phyloP scores from a whole-genome alignment of 1,284 basidiomycete genomes.

The Fomitiporia mediterranea region DNA sequence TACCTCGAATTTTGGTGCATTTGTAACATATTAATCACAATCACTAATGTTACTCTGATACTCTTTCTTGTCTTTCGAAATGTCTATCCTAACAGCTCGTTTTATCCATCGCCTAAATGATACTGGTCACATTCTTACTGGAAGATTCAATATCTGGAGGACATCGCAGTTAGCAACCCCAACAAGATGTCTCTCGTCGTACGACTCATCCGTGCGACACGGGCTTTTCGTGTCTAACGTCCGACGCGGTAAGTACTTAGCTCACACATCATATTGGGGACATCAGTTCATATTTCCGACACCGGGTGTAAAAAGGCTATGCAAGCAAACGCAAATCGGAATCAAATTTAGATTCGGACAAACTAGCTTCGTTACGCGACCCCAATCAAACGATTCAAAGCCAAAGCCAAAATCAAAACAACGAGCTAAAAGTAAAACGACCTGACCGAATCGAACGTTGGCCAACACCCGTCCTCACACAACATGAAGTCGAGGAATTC shows the following conservation, averaged over 20 bases:
- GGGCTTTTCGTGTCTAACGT: constrained; percentile 5
- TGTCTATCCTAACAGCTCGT: not conserved
- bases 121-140: too few species aligned
- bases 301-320: too few species aligned
- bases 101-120: not conserved
- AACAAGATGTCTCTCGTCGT: not conserved
- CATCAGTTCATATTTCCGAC: too few species aligned
- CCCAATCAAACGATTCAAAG: not conserved
- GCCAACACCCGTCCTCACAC: constrained; percentile 27
- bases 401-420: not conserved
- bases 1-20: constrained; percentile 12
- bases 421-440: not conserved
- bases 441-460: not conserved
- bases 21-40: too few species aligned
- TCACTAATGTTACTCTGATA: too few species aligned
- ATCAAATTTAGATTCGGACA: too few species aligned
- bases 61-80: not conserved
- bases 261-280: too few species aligned
- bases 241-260: not conserved
- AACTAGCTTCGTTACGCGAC: too few species aligned
- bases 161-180: not conserved
- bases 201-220: not conserved
- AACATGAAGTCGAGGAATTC: constrained; percentile 30
- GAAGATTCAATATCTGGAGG: not conserved
- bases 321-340: too few species aligned